Base-by-base conservation (phyloP, 2,329 filamentous ascomycete species). In the Hypoxylon sp. region DNA sequence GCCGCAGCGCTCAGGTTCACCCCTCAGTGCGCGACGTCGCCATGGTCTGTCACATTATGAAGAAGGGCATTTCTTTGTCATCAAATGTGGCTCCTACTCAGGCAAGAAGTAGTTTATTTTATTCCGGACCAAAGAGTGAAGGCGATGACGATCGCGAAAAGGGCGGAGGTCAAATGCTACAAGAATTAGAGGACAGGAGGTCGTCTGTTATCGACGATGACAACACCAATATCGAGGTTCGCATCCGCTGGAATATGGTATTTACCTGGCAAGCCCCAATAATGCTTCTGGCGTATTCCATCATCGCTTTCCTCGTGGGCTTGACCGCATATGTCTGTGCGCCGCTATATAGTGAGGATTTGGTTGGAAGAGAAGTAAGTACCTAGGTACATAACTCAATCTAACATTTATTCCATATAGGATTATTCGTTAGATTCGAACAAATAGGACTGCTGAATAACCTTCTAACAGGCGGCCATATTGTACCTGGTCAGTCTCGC, bases 181-280 rank as follows among this genome's bases (percentile, higher is more conserved):
- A 29, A 33, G n/a, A 33, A 33, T 26, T 51, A 4, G 48, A 17
- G 14, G 13, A 35, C 5, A 3, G 26, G 26, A 26, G 26, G 26
- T 26, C 26, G 26, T 26, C 26, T 31, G 11, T 31, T 29, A 50
- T n/a, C 22, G 13, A 13, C 10, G 13, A 26, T 50, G 19, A 0
- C 24, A n/a, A 22, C 13, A n/a, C 3, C 17, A 17, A 19, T 6
- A 37, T 17, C 51, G 22, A 59, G 39, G 74, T 67, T 2, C 37
- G 59, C 14, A 62, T 77, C n/a, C 68, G 74, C 5, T 77, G 74
- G 75, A 77, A 76, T 19, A 77, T 76, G 75, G 69, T 75, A 1
- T 77, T 77, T 52, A 76, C 74, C 0, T 77, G 75, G 74, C 75
- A 76, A 65, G 75, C 75, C 26, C 74, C 75, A 9, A 74, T 76